These are phyloP conservation scores for Saccharomycopsis oosterbeekiorum DNA, from an alignment of 805 yeast species.

Conservation along the genomic window DNA sequence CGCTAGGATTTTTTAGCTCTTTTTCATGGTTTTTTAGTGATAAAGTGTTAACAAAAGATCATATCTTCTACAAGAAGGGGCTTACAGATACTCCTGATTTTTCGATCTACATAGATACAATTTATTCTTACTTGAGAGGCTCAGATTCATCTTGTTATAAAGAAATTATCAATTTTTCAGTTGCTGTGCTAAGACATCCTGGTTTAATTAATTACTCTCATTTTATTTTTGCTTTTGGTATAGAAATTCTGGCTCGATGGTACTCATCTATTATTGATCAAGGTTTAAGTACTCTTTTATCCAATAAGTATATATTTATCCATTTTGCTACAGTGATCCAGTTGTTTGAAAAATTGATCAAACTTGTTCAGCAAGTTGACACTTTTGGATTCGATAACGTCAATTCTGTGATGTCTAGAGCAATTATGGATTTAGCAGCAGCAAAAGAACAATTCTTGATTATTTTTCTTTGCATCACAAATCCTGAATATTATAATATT, in stretches of 20 bases:
- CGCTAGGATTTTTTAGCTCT: not conserved
- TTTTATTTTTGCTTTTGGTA: not conserved
- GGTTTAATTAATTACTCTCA: not conserved
- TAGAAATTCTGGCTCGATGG: not conserved
- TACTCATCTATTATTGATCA: not conserved
- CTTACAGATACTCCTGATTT: not conserved
- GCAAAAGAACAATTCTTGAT: not conserved
- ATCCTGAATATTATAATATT: not conserved
- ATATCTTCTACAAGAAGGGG: not conserved
- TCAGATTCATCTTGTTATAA: not conserved
- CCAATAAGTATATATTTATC: not conserved
- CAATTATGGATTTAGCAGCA: not conserved
- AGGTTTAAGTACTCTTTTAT: not conserved
- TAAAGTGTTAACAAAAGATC: not conserved
- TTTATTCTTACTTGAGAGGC: not conserved
- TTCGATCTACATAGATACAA: not conserved
- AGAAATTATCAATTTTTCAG: not conserved
- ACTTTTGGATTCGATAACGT: not conserved
- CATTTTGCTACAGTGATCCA: not conserved
- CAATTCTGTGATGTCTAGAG: conserved; percentile 6
- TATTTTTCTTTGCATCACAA: not conserved
- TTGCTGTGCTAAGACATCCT: not conserved
- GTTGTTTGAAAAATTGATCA: not conserved
- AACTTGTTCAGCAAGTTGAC: not conserved
- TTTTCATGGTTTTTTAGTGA: not conserved